phyloP scores from a whole-genome alignment of 768 basidiomycete genomes.

The Tylopilus subfusipes region DNA sequence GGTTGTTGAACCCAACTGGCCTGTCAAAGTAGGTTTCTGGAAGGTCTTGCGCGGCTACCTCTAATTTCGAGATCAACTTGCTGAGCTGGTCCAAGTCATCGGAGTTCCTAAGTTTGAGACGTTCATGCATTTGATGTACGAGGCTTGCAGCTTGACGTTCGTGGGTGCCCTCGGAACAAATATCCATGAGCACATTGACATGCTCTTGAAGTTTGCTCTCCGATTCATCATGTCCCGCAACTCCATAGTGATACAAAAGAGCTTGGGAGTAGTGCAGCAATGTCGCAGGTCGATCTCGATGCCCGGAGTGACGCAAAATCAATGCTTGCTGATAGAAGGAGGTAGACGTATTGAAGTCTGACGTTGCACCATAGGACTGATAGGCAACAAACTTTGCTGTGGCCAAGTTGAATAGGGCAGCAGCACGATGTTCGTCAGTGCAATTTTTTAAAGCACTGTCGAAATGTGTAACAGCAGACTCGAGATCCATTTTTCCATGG shows the following conservation, averaged over 20 bases:
- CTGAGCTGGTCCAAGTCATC: not conserved
- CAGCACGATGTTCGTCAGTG: not conserved
- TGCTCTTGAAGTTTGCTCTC: not conserved
- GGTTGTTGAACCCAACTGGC: not conserved
- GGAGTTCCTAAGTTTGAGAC: not conserved
- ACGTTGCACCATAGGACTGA: not conserved
- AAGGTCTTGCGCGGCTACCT: not conserved
- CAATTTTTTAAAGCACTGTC: not conserved
- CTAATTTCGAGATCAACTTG: not conserved
- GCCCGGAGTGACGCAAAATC: not conserved
- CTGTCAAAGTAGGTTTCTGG: not conserved
- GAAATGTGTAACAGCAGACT: not conserved
- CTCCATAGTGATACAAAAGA: not conserved
- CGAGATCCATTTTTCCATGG: not conserved
- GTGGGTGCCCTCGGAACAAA: not conserved
- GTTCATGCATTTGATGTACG: not conserved
- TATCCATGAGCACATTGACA: not conserved
- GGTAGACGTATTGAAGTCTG: not conserved
- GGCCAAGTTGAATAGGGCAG: not conserved
- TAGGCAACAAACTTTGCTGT: not conserved
- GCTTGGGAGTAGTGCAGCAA: not conserved
- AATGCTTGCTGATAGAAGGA: not conserved
- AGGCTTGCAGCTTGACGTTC: not conserved
- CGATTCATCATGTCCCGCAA: not conserved
- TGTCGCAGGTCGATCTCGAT: not conserved